phyloP scores from a whole-genome alignment of 257 asterid species.

The Nicotiana sylvestris region DNA sequence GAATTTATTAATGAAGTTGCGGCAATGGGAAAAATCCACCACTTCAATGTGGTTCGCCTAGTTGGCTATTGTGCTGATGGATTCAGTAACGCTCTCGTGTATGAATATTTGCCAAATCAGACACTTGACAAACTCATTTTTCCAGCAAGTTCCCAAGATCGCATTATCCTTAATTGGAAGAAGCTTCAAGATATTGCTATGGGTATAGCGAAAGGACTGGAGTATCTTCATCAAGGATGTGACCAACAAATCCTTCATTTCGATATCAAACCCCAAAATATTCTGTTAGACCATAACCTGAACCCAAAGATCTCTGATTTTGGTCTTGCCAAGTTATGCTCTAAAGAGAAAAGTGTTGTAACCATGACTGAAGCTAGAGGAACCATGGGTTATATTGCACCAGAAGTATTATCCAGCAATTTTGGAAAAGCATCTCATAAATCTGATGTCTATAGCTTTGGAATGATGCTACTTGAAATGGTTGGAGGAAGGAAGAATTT shows the following conservation, averaged over 20 bases:
- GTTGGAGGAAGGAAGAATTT: slow-evolving; percentile 36
- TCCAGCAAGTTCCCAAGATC: not conserved
- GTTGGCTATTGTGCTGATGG: slow-evolving; percentile 46
- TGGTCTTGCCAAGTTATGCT: slow-evolving; percentile 29
- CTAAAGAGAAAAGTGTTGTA: slow-evolving; percentile 19
- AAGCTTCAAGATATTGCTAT: slow-evolving; percentile 19
- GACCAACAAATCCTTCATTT: slow-evolving; percentile 15
- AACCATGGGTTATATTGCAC: slow-evolving; percentile 35
- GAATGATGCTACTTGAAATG: slow-evolving; percentile 38
- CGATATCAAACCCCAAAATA: slow-evolving; percentile 22
- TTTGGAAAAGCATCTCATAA: slow-evolving; percentile 30
- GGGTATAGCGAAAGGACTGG: slow-evolving; percentile 33
- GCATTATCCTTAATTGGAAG: slow-evolving; percentile 10
- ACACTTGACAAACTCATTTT: slow-evolving; percentile 34
- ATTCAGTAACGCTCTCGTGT: slow-evolving; percentile 27
- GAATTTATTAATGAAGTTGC: slow-evolving; percentile 42
- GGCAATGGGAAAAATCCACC: slow-evolving; percentile 40
- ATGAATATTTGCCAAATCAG: slow-evolving; percentile 34
- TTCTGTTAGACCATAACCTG: slow-evolving; percentile 26
- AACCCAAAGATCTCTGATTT: slow-evolving; percentile 33
- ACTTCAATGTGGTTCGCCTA: slow-evolving; percentile 26
- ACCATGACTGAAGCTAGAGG: slow-evolving; percentile 32
- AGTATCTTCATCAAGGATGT: slow-evolving; percentile 26
- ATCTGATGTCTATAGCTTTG: slow-evolving; percentile 32
- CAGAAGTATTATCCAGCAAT: slow-evolving; percentile 31